Base-by-base conservation (phyloP, 139 green algal species). In the Astrephomene gubernaculifera region DNA sequence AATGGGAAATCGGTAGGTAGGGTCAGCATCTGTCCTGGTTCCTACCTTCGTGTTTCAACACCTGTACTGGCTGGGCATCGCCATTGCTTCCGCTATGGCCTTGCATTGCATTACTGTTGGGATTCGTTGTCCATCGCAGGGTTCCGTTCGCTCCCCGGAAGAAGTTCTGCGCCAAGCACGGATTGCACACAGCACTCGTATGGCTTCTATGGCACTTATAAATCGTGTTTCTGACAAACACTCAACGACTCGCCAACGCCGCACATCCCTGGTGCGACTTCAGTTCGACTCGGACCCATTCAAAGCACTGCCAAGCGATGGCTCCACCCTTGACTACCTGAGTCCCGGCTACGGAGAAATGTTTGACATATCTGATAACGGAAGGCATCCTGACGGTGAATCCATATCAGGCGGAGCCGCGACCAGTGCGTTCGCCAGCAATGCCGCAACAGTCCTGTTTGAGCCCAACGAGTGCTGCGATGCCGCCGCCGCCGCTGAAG, bases 161-260 rank as follows among this genome's bases (percentile, higher is more conserved):
- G 72, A 80, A 2, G 72, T 80, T 31, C 72, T 80, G 2, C 49
- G 72, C 12, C 72, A 31, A 22, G 72, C 72, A 1, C 45, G 72
- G 24, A 52, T 68, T 7, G 49, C 49, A 24, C 72, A 80, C 36
- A 33, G 72, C 10, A 52, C 2, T 24, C 72, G 72, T 22, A 67
- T 80, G 72, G 72, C 72, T 21, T 39, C 72, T 5, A 24, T 80
- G 49, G 49, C 72, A 14, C 72, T 39, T 14, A 35, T 67, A 0
- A 67, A 80, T 19, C 49, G 52, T 36, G 72, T 67, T 8, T n/a
- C 67, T 14, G 72, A 80, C 54, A 21, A 45, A 10, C 49, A 52
- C 44, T 75, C 68, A 9, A 54, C 38, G 31, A 33, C 39, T 8
- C 70, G 43, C 6, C 25, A 78, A 6, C 70, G 41, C 2, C 70